Evolutionary conservation across 1,139 yeast species (phyloP).

Genomic region (Blastobotrys raffinosifermentans): DNA sequence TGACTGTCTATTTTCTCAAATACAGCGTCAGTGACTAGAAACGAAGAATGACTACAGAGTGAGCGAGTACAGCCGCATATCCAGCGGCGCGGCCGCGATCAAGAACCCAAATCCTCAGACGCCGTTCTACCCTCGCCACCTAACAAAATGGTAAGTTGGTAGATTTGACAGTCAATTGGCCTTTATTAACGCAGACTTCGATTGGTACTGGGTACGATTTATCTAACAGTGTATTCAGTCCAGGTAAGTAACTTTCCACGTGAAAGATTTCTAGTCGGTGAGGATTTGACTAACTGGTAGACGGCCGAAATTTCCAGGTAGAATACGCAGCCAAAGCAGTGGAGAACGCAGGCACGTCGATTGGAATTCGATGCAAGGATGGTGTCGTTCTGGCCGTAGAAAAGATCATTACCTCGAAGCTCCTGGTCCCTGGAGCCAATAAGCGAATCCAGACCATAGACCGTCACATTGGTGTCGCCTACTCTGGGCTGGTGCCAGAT

Average conservation of each 20-base stretch:
- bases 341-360: conserved; percentile 92
- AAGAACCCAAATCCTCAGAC: too few species aligned
- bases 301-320: conserved; percentile 97
- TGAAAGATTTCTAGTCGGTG: conserved; percentile 4
- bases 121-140: too few species aligned
- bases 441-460: conserved; percentile 89
- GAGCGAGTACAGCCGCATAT: too few species aligned
- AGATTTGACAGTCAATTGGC: too few species aligned
- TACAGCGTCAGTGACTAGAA: too few species aligned
- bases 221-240: conserved; percentile 77
- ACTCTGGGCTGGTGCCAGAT: conserved; percentile 93
- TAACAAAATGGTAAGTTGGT: too few species aligned
- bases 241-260: conserved; percentile 25
- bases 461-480: conserved; percentile 82
- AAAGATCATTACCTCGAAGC: conserved; percentile 78
- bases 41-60: too few species aligned
- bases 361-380: conserved; percentile 87
- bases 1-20: too few species aligned
- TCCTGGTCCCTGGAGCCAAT: conserved; percentile 84
- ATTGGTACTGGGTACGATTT: conserved; percentile 97
- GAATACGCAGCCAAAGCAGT: conserved; percentile 98
- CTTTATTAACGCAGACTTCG: conserved; percentile 57
- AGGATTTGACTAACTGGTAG: conserved; percentile 32
- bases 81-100: too few species aligned
- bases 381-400: conserved; percentile 97